Evolutionary conservation across 108 stramenopile species (phyloP).

Genomic region (Nitzschia sp.): DNA sequence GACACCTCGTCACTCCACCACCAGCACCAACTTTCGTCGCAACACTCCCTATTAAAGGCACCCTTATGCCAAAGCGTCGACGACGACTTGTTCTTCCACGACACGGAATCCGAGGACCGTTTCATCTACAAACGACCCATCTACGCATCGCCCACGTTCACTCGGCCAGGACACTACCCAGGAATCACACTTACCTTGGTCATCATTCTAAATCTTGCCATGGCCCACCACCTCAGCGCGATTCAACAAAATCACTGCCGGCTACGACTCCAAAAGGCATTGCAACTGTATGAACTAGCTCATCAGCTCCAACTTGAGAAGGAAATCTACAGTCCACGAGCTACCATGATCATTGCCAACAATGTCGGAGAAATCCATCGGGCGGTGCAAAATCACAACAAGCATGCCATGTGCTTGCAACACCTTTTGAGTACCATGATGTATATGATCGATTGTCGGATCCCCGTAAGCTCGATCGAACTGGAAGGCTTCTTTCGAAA

Average conservation of each 20-base stretch:
- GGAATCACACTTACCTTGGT: conserved; percentile 5
- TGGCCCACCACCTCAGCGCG: conserved; percentile 3
- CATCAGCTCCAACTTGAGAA: conserved; percentile 1
- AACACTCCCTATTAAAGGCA: background rate
- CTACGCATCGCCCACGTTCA: background rate
- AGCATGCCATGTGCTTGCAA: conserved; percentile 7
- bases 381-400: conserved; percentile 1
- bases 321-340: background rate
- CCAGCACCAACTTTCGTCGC: no score
- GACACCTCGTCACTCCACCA: background rate
- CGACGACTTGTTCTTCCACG: background rate
- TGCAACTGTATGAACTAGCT: conserved; percentile 11
- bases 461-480: conserved; percentile 6
- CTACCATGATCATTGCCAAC: conserved; percentile 14
- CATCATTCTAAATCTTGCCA: conserved; percentile 19
- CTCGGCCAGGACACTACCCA: background rate
- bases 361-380: conserved; percentile 22
- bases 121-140: conserved; percentile 19
- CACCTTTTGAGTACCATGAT: conserved; percentile 16
- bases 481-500: conserved; percentile 24
- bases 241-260: conserved; percentile 9
- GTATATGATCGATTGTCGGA: conserved; percentile 11
- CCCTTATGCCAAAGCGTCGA: background rate
- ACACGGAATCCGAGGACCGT: background rate
- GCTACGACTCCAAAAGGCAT: conserved; percentile 2